phyloP scores from a whole-genome alignment of 352 stramenopile species.

The Saprolegnia diclina region DNA sequence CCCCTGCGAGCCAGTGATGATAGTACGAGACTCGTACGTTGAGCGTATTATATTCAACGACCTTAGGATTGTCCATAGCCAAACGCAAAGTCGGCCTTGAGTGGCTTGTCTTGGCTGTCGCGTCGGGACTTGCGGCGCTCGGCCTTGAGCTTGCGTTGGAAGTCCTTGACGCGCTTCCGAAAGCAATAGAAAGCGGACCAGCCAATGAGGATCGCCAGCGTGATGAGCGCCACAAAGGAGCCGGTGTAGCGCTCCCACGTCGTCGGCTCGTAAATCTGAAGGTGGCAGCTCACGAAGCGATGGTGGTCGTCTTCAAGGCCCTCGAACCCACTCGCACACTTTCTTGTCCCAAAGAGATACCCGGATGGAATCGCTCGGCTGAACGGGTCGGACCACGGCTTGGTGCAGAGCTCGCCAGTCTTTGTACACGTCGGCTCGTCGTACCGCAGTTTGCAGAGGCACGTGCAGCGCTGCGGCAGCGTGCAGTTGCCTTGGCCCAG shows the following conservation, averaged over 20 bases:
- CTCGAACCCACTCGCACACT: constrained; percentile 92
- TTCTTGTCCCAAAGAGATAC: constrained; percentile 88
- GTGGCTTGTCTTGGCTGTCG: constrained; percentile 30
- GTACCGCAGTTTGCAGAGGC: constrained; percentile 84
- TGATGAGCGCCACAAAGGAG: constrained; percentile 64
- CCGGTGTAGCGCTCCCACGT: constrained; percentile 76
- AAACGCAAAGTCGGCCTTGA: neutral
- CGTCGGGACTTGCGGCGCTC: constrained; percentile 75
- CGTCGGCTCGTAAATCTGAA: constrained; percentile 92
- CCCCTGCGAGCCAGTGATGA: no score
- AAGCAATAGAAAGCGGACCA: constrained; percentile 84
- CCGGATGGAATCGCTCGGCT: constrained; percentile 60
- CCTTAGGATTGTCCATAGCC: no score
- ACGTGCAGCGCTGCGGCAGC: constrained; percentile 86
- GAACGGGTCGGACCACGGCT: constrained; percentile 80
- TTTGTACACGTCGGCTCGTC: constrained; percentile 53
- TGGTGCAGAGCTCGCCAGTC: constrained; percentile 73
- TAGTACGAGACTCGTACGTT: no score
- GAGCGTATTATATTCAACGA: no score
- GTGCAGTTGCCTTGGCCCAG: constrained; percentile 92
- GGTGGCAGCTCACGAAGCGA: constrained; percentile 90
- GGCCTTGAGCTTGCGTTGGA: constrained; percentile 86
- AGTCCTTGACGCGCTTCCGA: constrained; percentile 66
- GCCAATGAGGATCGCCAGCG: constrained; percentile 55
- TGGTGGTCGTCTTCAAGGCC: constrained; percentile 86